A percentile compares a stretch with the other conserved stretches of the same genome.
phyloP scores from a whole-genome alignment of 2,329 filamentous ascomycete species.

The Teratosphaeria gauchensis region DNA sequence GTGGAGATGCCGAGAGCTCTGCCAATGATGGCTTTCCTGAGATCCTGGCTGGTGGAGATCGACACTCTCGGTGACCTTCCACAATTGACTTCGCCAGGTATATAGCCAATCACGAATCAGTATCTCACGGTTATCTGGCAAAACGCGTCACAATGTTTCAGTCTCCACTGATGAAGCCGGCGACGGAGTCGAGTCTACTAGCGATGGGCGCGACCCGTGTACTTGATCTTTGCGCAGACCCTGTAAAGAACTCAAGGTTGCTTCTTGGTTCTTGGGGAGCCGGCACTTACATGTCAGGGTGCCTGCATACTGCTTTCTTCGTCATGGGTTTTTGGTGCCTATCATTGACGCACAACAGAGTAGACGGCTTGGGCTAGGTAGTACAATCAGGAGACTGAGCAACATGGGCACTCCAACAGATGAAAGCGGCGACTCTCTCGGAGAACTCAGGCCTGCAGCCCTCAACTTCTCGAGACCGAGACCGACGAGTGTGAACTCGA shows the following conservation, averaged over 20 bases:
- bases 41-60: background rate
- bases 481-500: constrained; percentile 4
- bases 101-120: background rate
- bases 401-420: background rate
- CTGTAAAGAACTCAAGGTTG: background rate
- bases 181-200: background rate
- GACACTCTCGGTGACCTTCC: background rate
- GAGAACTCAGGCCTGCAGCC: constrained; percentile 7
- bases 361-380: background rate
- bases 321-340: background rate
- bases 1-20: background rate
- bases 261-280: background rate
- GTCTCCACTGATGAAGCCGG: background rate
- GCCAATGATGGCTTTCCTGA: background rate
- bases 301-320: background rate
- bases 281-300: background rate
- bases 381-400: background rate
- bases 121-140: background rate
- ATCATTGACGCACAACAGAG: background rate
- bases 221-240: background rate
- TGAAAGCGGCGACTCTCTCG: constrained; percentile 3
- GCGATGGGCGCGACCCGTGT: background rate
- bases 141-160: background rate
- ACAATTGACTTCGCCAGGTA: background rate
- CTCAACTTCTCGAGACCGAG: constrained; percentile 21